Evolutionary conservation across 139 green algal genomes (phyloP).

Genomic region (Chlorella sp.): DNA sequence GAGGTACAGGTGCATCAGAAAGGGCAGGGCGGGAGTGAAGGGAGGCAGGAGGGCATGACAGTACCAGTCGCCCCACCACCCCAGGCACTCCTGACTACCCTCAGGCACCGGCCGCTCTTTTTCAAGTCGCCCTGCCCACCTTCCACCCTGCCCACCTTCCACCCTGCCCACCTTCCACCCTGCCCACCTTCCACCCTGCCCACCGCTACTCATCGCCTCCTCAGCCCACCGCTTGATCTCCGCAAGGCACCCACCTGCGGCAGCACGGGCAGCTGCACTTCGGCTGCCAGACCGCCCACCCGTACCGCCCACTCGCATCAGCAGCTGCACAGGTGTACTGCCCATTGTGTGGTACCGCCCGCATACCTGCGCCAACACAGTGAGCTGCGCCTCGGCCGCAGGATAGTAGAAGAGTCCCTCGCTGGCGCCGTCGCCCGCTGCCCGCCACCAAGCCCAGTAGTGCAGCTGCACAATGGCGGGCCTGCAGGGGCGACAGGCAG

Average conservation of each 20-base stretch:
- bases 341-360: neutral
- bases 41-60: neutral
- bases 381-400: neutral
- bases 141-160: neutral
- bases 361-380: neutral
- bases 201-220: neutral
- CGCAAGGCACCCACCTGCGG: too few species aligned
- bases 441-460: neutral
- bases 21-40: neutral
- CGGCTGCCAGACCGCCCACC: neutral
- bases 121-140: too few species aligned
- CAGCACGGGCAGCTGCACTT: neutral
- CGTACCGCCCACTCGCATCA: neutral
- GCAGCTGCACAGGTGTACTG: neutral
- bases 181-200: neutral
- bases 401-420: neutral
- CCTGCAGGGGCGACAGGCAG: neutral
- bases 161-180: neutral
- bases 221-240: too few species aligned
- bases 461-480: slow-evolving; percentile 7
- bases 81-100: neutral
- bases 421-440: neutral
- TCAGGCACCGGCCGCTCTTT: too few species aligned
- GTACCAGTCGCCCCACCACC: neutral
- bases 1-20: neutral